Evolutionary conservation across 306 rosid species (phyloP), one percentile per base, ranked within the genome.

Genomic region (Citrullus mucosospermus): DNA sequence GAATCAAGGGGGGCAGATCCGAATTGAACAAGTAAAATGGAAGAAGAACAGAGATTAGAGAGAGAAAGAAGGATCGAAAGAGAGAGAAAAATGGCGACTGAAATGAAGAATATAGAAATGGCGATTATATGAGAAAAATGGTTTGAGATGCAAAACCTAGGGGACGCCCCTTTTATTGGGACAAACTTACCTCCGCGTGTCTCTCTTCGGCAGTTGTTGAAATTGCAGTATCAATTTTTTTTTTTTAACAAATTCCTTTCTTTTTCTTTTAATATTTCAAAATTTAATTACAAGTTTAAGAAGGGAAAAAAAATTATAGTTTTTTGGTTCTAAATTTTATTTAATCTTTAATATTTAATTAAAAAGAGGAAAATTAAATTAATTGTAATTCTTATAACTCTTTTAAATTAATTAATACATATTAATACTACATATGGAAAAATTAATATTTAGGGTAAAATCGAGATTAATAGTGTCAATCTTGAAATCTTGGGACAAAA

Each of bases 91-190:
- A 15, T 16, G 72, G 9, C 9, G 39, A 60, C 8, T 28, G 20
- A 48, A 73, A 53, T 9, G 17, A 51, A 1, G 10, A 9, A 67
- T 28, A 2, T 54, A 25, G 77, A 72, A 51, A 72, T 51, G 77
- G 25, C 8, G 28, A 72, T 12, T 12, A 20, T 20, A 38, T 2
- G 50, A 67, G 51, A n/a, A 41, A n/a, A 67, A 8, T 34, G 12
- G 39, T 30, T 69, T n/a, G 62, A 28, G 28, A 74, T 15, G 12
- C 10, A 50, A 74, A 74, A 74, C 78, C 78, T 74, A 74, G 78
- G 3, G 78, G 59, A 32, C 46, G 41, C 78, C 78, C 78, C 16
- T 74, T 73, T 74, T 74, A 74, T 74, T 53, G 78, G 62, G 78
- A 53, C 48, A 25, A 74, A 74, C 18, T 71, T 6, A 32, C 62